A percentile compares a stretch with the other conserved stretches of the same genome.
These are phyloP conservation scores for Myxozyma lipomycoides DNA, from an alignment of 805 yeast species.

Conservation along the genomic window DNA sequence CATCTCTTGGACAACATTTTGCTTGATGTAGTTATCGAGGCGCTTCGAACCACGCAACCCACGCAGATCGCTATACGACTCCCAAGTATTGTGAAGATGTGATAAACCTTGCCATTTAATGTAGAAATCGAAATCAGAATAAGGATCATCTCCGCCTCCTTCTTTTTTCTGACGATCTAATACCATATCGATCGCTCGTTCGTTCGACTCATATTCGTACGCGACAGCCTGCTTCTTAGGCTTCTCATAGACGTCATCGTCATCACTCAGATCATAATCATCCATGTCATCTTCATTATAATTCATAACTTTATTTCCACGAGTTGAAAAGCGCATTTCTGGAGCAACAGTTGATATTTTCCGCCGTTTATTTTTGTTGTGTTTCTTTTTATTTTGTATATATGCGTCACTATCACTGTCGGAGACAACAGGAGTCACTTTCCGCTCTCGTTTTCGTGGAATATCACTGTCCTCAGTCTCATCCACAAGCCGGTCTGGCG, in stretches of 20 bases:
- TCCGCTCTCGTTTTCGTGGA: constrained; percentile 3
- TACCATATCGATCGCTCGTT: constrained; percentile 47
- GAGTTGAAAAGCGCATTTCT: constrained; percentile 62
- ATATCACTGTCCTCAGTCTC: constrained; percentile 22
- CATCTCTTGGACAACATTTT: constrained; percentile 65
- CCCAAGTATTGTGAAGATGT: constrained; percentile 96
- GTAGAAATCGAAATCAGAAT: constrained; percentile 33
- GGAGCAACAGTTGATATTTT: constrained; percentile 27
- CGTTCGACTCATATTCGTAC: background rate
- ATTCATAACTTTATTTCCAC: constrained; percentile 68
- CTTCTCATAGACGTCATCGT: constrained; percentile 34
- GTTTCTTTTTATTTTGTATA: background rate
- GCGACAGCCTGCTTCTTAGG: background rate
- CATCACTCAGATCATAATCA: constrained; percentile 50
- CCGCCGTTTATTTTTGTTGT: constrained; percentile 26
- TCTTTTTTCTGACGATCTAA: constrained; percentile 52
- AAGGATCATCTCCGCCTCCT: constrained; percentile 38
- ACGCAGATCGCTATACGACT: constrained; percentile 50
- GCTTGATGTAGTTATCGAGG: constrained; percentile 85
- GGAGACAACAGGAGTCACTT: background rate
- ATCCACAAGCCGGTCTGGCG: constrained; percentile 33
- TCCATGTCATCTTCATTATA: constrained; percentile 62
- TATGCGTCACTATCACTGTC: background rate
- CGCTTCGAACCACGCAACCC: constrained; percentile 71
- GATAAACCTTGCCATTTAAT: constrained; percentile 86